Percentiles rank a stretch among this genome's conserved stretches.
Evolutionary conservation across 106 monocot genomes (phyloP).

Genomic region (Gastrodia elata): DNA sequence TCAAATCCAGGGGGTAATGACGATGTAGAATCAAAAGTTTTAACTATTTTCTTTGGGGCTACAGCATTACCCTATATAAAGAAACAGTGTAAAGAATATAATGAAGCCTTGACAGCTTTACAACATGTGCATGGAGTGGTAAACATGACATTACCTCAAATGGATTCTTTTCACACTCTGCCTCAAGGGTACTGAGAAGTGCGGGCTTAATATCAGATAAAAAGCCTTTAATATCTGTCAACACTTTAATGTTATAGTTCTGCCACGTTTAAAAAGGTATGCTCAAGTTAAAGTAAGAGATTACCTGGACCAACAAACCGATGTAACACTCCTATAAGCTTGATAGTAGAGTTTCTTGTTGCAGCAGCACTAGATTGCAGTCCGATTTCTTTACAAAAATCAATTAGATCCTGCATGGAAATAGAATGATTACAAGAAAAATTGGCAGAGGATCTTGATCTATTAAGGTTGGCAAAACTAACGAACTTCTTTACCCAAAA

Average conservation of each 20-base stretch:
- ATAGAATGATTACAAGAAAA: not conserved
- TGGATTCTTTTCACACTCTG: slow-evolving; percentile 92
- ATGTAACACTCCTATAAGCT: slow-evolving; percentile 87
- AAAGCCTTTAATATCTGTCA: slow-evolving; percentile 90
- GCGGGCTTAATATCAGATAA: slow-evolving; percentile 95
- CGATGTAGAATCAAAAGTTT: slow-evolving; percentile 44
- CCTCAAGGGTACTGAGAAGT: slow-evolving; percentile 87
- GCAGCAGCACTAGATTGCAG: slow-evolving; percentile 92
- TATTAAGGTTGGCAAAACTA: not conserved
- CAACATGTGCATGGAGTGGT: not conserved
- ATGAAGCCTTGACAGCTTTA: not conserved
- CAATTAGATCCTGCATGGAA: slow-evolving; percentile 77
- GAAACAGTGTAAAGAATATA: slow-evolving; percentile 10
- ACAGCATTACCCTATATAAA: slow-evolving; percentile 72
- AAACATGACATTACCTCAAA: slow-evolving; percentile 56
- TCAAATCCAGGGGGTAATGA: slow-evolving; percentile 46
- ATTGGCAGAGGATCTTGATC: not conserved
- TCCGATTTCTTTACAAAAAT: slow-evolving; percentile 94
- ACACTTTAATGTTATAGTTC: slow-evolving; percentile 2
- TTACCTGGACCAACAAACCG: slow-evolving; percentile 95
- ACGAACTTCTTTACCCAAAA: not conserved
- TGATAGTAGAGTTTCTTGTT: slow-evolving; percentile 92
- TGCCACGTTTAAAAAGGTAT: not conserved
- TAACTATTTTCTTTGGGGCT: slow-evolving; percentile 83
- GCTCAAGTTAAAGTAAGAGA: not conserved